Evolutionary conservation across 139 green algal species (phyloP), one percentile per base, ranked within the genome.

Genomic region (Bryopsis sp.): DNA sequence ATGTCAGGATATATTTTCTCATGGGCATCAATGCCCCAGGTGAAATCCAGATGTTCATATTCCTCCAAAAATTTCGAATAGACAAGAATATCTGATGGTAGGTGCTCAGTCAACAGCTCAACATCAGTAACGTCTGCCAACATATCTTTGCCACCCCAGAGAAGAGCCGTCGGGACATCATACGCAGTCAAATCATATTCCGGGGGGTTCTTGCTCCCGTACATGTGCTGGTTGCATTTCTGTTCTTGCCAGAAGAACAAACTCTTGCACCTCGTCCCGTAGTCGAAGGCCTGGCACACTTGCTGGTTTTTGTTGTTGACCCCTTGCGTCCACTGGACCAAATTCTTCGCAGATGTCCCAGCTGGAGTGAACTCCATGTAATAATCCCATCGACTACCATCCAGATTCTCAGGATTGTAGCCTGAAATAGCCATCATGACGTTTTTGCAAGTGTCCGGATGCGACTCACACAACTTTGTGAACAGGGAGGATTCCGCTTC

Each of bases 331-430:
- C 62, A 69, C 8, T 69, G 62, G 6, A 37, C 11, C 37, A 69
- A 57, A 7, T 50, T 5, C 15, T 50, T 54, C 62, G 54, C 37
- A 57, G 35, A 57, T 31, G 62, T 31, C 28, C 62, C 62, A 58
- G 62, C 62, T 11, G 62, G 62, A 29, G 37, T 37, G 26, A 48
- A 58, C 7, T 11, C 37, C 19, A 69, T 38, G 37, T 58, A 69
- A 19, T 35, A 57, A 11, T 31, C 38, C 62, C 62, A 69, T 54
- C 26, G 11, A 28, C 35, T 37, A 28, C n/a, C n/a, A 54, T 69
- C n/a, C 35, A 69, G 48, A 57, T 69, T 69, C 3, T 32, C 37
- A 22, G 62, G 38, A 69, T 69, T 69, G 37, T 58, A 69, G 6
- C 62, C 37, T 24, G 4, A 54, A 6, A 69, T 22, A 57, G 29